Evolutionary conservation across 2,329 filamentous ascomycete species (phyloP).

Genomic region (Macrophomina phaseolina): DNA sequence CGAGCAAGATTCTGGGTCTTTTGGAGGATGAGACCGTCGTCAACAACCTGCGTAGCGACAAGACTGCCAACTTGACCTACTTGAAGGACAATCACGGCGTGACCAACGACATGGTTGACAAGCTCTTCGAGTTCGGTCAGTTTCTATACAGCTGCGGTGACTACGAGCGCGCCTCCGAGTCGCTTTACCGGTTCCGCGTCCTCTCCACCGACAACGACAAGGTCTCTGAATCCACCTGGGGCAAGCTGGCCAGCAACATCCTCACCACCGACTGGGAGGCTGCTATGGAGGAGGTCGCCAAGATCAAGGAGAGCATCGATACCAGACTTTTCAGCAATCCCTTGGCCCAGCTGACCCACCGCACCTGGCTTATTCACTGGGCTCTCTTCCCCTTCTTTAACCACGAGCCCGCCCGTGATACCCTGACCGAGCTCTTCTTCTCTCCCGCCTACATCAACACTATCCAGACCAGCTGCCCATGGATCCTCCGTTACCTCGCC

Average conservation of each 20-base stretch:
- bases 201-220: constrained; percentile 98
- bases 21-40: constrained; percentile 89
- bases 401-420: constrained; percentile 87
- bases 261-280: constrained; percentile 94
- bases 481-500: constrained; percentile 92
- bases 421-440: constrained; percentile 95
- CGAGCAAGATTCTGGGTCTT: constrained; percentile 84
- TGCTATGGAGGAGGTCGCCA: constrained; percentile 69
- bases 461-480: constrained; percentile 96
- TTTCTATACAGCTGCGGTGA: constrained; percentile 98
- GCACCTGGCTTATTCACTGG: constrained; percentile 98
- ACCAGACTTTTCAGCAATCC: constrained; percentile 95
- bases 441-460: constrained; percentile 98
- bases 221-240: constrained; percentile 94
- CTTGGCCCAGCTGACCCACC: constrained; percentile 91
- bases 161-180: constrained; percentile 86
- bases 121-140: constrained; percentile 92
- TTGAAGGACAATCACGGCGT: constrained; percentile 96
- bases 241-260: constrained; percentile 96
- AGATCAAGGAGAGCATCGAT: constrained; percentile 79
- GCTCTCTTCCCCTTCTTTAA: constrained; percentile 99
- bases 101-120: constrained; percentile 93
- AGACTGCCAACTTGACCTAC: constrained; percentile 98
- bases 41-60: constrained; percentile 89
- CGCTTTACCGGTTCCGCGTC: constrained; percentile 97